These are phyloP conservation scores for Claviceps digitariae DNA, from an alignment of 2,329 filamentous ascomycete species.

Conservation along the genomic window DNA sequence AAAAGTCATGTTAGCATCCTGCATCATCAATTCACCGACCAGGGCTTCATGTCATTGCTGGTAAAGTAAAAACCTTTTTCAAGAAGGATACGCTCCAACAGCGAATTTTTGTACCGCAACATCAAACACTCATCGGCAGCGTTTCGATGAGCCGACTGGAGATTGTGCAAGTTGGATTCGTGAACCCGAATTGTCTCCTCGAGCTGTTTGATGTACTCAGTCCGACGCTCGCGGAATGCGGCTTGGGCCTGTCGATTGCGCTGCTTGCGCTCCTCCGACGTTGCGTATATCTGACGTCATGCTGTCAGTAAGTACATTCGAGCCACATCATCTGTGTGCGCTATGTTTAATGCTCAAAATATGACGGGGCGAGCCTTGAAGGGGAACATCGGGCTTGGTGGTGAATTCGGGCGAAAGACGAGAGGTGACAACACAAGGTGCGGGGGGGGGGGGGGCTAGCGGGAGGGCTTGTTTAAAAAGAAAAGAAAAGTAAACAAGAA, in stretches of 20 bases:
- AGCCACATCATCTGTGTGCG: neutral
- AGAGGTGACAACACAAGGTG: too few relatives aligned
- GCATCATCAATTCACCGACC: neutral
- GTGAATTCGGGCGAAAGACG: neutral
- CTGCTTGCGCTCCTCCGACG: conserved; percentile 96
- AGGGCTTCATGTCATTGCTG: neutral
- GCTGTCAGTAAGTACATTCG: conserved; percentile 5
- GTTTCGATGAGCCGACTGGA: conserved; percentile 87
- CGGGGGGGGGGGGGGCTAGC: too few relatives aligned
- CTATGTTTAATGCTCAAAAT: neutral
- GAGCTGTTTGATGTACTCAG: conserved; percentile 98
- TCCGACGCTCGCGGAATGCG: conserved; percentile 89
- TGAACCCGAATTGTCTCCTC: conserved; percentile 96
- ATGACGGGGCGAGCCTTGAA: neutral
- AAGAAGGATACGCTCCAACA: conserved; percentile 85
- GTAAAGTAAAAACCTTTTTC: conserved; percentile 67
- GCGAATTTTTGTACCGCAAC: conserved; percentile 95
- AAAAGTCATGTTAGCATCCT: neutral
- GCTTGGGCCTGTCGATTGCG: conserved; percentile 94
- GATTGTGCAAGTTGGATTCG: conserved; percentile 81
- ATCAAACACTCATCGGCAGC: conserved; percentile 96
- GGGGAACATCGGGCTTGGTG: neutral
- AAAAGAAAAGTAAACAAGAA: too few relatives aligned
- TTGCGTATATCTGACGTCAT: conserved; percentile 74
- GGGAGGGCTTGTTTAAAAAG: neutral